Conservation (phyloP, 106 monocot species). For the Iris macrosiphon region DNA sequence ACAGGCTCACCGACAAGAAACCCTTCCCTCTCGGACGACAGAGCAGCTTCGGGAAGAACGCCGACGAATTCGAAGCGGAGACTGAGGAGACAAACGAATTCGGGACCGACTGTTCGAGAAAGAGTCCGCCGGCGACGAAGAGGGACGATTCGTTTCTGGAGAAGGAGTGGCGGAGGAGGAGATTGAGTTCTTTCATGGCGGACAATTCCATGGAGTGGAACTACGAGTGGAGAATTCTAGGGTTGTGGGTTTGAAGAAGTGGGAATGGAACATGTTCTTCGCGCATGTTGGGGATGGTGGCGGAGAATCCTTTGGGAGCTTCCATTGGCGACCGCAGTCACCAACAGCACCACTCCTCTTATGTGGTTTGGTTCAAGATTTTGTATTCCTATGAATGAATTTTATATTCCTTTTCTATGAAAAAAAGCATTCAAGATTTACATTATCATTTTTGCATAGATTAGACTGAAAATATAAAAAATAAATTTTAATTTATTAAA, state of each 20-base stretch:
- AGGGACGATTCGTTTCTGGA: neutral
- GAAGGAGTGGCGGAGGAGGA: slow-evolving; percentile 32
- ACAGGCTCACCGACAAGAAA: slow-evolving; percentile 84
- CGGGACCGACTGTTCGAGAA: slow-evolving; percentile 38
- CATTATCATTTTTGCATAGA: no score
- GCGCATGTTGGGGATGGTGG: neutral
- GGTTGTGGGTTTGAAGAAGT: slow-evolving; percentile 3
- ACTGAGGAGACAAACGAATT: slow-evolving; percentile 27
- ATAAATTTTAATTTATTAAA: no score
- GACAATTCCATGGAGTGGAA: neutral
- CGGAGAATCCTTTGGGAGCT: no score
- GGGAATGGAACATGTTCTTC: slow-evolving; percentile 3
- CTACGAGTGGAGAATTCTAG: slow-evolving; percentile 3
- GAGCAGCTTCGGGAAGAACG: slow-evolving; percentile 4
- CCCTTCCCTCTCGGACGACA: neutral
- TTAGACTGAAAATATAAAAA: no score
- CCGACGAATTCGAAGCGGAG: slow-evolving; percentile 7
- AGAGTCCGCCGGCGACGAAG: slow-evolving; percentile 44
- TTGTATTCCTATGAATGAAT: no score
- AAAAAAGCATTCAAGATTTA: no score
- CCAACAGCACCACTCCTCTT: no score
- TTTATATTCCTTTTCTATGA: no score
- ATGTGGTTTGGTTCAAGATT: no score
- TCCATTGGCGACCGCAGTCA: no score
- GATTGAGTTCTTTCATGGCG: slow-evolving; percentile 43